Conservation (phyloP, 176 grass and related monocot genomes). For the Eremochloa ophiuroides region DNA sequence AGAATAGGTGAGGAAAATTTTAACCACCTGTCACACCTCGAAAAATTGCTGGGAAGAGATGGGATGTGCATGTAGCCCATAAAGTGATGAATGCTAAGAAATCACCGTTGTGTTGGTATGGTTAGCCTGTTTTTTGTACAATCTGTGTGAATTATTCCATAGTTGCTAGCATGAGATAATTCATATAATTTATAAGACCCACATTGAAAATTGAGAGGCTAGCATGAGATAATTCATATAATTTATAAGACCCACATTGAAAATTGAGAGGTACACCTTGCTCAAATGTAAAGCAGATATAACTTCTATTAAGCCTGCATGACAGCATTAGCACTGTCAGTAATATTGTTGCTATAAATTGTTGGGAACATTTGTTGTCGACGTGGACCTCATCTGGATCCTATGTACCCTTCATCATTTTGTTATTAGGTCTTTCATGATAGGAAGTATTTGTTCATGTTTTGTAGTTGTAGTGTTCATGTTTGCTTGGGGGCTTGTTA, state of each 20-base stretch:
- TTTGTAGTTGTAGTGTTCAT: constrained; percentile 10
- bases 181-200: no score
- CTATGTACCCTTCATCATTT: not conserved
- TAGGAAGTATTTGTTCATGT: constrained; percentile 1
- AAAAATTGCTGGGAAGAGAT: not conserved
- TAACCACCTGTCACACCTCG: no score
- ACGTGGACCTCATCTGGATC: not conserved
- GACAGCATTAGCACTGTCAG: not conserved
- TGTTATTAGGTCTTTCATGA: constrained; percentile 17
- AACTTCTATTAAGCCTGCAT: not conserved
- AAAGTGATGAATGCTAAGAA: not conserved
- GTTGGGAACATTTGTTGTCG: not conserved
- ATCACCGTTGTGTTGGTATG: not conserved
- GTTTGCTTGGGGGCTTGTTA: not conserved
- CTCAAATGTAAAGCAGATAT: not conserved
- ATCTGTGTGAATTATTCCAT: not conserved
- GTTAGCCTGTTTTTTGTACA: not conserved
- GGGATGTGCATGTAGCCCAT: not conserved
- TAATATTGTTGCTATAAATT: constrained; percentile 4
- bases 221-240: constrained; percentile 4
- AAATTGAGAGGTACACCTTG: not conserved
- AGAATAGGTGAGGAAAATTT: not conserved
- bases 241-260: not conserved
- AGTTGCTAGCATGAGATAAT: no score
- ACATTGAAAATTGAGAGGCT: no score